Evolutionary conservation across 176 grass and related monocot genomes (phyloP), one percentile per base, ranked within the genome.

Genomic region (Elymus sibiricus): DNA sequence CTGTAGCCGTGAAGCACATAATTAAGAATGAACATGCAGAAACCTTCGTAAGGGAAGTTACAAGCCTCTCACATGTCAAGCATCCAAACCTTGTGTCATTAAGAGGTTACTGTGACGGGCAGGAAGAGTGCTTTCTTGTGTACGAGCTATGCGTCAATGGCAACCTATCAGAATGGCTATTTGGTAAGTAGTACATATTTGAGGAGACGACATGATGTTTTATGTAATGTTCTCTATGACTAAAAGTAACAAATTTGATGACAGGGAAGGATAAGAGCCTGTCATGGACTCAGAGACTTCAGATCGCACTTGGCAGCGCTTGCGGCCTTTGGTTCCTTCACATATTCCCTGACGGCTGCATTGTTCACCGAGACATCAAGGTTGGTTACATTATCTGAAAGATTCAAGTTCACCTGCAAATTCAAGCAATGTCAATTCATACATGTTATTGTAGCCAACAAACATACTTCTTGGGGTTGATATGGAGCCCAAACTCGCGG

Each of bases 281-380:
- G 4, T 81, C 79, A 55, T 95, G 93, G 90, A 84, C 83, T 51
- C 88, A 95, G 59, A 88, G 90, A 53, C 85, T 95, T 71, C 87
- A 88, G 79, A 88, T 95, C 38, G 93, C 93, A 5, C 69, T 95
- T 14, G 90, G 87, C 12, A 90, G 93, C 2, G 90, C 90, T 63
- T 92, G 90, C 3, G 90, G 93, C 47, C 93, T 95, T 86, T 95
- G 93, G 90, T 92, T 92, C 70, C 90, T 95, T 58, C 93, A 95
- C 74, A 88, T 87, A 71, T 95, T 86, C 75, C 85, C 90, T 39
- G 93, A 85, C 61, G 93, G 90, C 63, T 95, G 90, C 85, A 95
- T 95, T 29, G 93, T 94, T 81, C 93, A 94, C 80, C 85, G 93
- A 83, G 90, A 95, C 53, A 44, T 95, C 34, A 95, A 95, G 90